Conservation (phyloP, 2,329 filamentous ascomycete genomes). For the Microdochium bolleyi region DNA sequence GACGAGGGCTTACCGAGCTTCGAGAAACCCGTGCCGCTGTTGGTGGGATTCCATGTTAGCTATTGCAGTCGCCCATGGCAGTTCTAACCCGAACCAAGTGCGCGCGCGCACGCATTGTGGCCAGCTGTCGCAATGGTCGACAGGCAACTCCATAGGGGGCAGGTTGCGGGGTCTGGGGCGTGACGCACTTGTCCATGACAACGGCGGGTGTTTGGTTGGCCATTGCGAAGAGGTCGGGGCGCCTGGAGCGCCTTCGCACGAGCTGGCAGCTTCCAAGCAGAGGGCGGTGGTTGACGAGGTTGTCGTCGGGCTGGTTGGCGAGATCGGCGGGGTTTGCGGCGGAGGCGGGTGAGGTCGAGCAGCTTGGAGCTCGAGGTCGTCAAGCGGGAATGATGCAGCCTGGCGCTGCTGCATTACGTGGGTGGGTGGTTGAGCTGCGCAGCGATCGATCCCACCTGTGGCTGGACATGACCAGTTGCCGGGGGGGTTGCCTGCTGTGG, state of each 20-base stretch:
- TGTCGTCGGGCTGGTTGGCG: neutral
- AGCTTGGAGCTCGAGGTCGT: neutral
- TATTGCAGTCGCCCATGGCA: constrained; percentile 12
- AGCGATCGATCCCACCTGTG: neutral
- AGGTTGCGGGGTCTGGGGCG: constrained; percentile 17
- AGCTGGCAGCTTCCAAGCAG: neutral
- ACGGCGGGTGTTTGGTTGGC: constrained; percentile 98
- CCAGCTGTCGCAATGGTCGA: constrained; percentile 14
- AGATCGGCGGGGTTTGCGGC: neutral
- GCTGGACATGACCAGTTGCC: neutral
- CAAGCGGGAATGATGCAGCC: neutral
- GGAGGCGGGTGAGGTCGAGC: neutral
- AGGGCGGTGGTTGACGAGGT: neutral
- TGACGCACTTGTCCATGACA: constrained; percentile 99
- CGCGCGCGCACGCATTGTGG: constrained; percentile 10
- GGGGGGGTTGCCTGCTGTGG: too few species aligned
- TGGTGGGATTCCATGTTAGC: constrained; percentile 27
- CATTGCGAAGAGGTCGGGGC: constrained; percentile 47
- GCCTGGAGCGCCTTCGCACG: neutral
- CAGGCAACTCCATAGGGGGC: constrained; percentile 6
- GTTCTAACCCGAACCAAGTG: constrained; percentile 10
- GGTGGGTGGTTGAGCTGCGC: neutral
- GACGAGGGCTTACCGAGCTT: constrained; percentile 71
- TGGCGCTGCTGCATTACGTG: neutral
- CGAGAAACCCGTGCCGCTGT: constrained; percentile 96